Evolutionary conservation across 176 grass and related monocot species (phyloP).

Genomic region (Triticum aestivum): DNA sequence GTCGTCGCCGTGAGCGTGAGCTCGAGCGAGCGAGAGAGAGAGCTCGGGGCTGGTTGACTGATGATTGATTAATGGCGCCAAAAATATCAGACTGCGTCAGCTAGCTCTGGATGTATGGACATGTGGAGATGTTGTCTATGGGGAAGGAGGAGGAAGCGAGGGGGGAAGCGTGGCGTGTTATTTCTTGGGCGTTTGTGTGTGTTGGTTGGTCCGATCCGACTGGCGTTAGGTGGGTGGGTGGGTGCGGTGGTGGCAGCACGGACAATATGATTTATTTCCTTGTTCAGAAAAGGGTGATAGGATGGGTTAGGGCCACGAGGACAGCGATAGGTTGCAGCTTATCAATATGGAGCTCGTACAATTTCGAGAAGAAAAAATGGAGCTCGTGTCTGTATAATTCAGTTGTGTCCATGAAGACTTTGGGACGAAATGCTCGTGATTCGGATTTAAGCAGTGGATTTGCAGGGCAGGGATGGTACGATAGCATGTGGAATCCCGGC

Average conservation of each 20-base stretch:
- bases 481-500: neutral
- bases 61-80: slow-evolving; percentile 1
- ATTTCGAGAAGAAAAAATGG: no score
- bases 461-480: neutral
- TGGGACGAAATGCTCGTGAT: no score
- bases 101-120: neutral
- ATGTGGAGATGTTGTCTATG: neutral
- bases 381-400: no score
- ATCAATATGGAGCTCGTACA: no score
- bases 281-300: neutral
- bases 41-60: neutral
- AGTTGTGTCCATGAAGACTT: no score
- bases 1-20: neutral
- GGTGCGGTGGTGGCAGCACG: neutral
- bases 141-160: neutral
- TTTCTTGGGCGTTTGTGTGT: slow-evolving; percentile 27
- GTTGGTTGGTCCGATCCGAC: neutral
- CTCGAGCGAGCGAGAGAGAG: neutral
- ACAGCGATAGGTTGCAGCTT: no score
- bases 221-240: slow-evolving; percentile 31
- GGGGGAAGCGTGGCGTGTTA: neutral
- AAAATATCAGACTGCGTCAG: slow-evolving; percentile 22
- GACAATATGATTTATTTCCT: neutral
- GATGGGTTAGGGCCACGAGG: neutral
- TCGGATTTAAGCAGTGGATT: neutral